phyloP scores from a whole-genome alignment of 176 grass and related monocot genomes.

The Dendrocalamus sinicus region DNA sequence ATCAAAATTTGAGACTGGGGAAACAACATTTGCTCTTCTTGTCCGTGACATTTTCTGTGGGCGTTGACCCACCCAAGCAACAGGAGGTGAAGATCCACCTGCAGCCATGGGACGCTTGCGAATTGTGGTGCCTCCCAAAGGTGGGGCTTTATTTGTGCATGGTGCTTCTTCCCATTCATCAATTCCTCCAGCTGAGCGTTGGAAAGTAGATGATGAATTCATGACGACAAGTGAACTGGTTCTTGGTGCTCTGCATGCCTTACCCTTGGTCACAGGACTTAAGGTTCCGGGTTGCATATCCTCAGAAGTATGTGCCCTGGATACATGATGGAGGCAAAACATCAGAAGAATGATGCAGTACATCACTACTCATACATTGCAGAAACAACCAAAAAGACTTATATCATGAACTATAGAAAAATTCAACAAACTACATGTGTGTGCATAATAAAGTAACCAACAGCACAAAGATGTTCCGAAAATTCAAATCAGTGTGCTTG shows the following conservation, averaged over 20 bases:
- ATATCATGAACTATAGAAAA: background rate
- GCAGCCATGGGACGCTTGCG: conserved; percentile 64
- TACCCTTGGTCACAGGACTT: conserved; percentile 66
- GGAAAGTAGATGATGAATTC: conserved; percentile 63
- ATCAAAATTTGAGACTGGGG: conserved; percentile 79
- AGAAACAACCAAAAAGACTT: background rate
- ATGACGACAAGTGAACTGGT: conserved; percentile 55
- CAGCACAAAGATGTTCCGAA: conserved; percentile 6
- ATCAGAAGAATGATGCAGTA: conserved; percentile 24
- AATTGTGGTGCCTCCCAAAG: conserved; percentile 49
- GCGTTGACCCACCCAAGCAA: conserved; percentile 73
- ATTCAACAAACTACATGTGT: background rate
- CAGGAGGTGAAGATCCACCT: conserved; percentile 60
- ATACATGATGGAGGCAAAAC: background rate
- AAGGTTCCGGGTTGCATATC: conserved; percentile 57
- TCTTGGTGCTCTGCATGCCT: conserved; percentile 71
- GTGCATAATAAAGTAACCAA: background rate
- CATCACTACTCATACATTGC: background rate
- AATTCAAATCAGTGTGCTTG: conserved; percentile 16
- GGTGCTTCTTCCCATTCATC: conserved; percentile 65
- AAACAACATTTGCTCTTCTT: conserved; percentile 76
- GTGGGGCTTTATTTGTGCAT: conserved; percentile 60
- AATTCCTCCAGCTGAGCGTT: conserved; percentile 52
- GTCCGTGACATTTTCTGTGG: conserved; percentile 72
- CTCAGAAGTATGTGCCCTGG: conserved; percentile 59